Base-by-base conservation (phyloP, 129 eudicot species). In the Lactuca sativa region DNA sequence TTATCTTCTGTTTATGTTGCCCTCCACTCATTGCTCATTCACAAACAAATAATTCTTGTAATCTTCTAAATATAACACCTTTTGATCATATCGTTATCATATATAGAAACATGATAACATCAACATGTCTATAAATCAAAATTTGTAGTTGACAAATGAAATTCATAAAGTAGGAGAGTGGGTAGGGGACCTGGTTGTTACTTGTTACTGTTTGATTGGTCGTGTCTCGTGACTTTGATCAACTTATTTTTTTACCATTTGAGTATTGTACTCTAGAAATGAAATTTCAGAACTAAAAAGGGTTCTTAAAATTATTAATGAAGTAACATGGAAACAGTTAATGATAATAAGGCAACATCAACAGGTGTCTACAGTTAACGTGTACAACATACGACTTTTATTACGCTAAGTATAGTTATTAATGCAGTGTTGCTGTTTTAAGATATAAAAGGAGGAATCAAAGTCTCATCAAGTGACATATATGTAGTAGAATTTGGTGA, bases 1-100 rank as follows among this genome's bases (percentile, higher is more conserved):
- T 88, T 59, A 83, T 81, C 40, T 78, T 47, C 5, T 47, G 52
- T 47, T 47, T 47, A 47, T 47, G 52, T 47, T 47, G n/a, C 52
- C n/a, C 4, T 47, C 52, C 52, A 47, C 52, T 5, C 15, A 49
- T 48, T 7, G 57, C 34, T 60, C 40, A 72, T 72, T 13, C 54
- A 56, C 54, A 62, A 72, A 53, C 34, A 56, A 49, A 21, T 40
- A 70, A 41, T 44, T 44, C 34, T 34, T 48, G 38, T 73, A 49
- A 10, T 7, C 36, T 43, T n/a, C 13, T 38, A 62, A 31, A 70
- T 57, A 58, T 15, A 9, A 56, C 5, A 14, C 41, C 21, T 70
- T 38, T 7, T 21, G n/a, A 33, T 21, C 21, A 21, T 36, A 30
- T 70, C 67, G 36, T 70, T 59, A 6, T 70, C 75, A 59, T 36